Conservation (phyloP, 225 moss, liverwort and hornwort species). For the Antitrichia curtipendula region DNA sequence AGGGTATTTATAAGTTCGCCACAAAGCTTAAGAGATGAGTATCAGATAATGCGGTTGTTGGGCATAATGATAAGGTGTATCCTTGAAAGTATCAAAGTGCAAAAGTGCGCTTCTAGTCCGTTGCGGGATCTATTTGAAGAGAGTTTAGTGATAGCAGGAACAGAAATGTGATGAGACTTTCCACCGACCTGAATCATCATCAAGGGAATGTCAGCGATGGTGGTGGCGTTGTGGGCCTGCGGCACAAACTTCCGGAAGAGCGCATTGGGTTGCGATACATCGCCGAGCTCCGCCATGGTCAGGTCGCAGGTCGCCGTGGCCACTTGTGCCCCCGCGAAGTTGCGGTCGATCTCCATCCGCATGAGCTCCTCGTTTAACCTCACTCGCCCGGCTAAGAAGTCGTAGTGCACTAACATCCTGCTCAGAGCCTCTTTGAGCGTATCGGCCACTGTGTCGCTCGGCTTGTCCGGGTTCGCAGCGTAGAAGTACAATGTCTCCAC, state of each 20-base stretch:
- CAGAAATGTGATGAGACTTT: no score
- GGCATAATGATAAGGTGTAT: no score
- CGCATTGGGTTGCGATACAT: conserved; percentile 56
- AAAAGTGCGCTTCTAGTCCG: background rate
- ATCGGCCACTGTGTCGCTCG: conserved; percentile 18
- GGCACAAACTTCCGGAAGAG: conserved; percentile 60
- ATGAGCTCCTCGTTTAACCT: conserved; percentile 22
- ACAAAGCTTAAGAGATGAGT: background rate
- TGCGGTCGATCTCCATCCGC: conserved; percentile 73
- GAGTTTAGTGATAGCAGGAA: background rate
- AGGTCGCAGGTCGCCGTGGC: conserved; percentile 38
- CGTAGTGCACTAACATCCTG: conserved; percentile 27
- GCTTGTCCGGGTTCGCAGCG: conserved; percentile 17
- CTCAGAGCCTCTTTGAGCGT: conserved; percentile 20
- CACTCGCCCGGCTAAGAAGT: conserved; percentile 44
- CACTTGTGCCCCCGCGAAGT: conserved; percentile 59
- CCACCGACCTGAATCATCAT: conserved; percentile 64
- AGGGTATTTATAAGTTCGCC: background rate
- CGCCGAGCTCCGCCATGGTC: conserved; percentile 60
- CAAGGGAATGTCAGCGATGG: conserved; percentile 44
- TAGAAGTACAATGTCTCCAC: conserved; percentile 59
- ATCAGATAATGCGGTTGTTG: background rate
- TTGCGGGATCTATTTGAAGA: background rate
- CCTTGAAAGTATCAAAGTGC: background rate
- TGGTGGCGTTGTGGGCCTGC: conserved; percentile 38